Base-by-base conservation (phyloP, 1,284 basidiomycete species). In the Cutaneotrichosporon sp. region DNA sequence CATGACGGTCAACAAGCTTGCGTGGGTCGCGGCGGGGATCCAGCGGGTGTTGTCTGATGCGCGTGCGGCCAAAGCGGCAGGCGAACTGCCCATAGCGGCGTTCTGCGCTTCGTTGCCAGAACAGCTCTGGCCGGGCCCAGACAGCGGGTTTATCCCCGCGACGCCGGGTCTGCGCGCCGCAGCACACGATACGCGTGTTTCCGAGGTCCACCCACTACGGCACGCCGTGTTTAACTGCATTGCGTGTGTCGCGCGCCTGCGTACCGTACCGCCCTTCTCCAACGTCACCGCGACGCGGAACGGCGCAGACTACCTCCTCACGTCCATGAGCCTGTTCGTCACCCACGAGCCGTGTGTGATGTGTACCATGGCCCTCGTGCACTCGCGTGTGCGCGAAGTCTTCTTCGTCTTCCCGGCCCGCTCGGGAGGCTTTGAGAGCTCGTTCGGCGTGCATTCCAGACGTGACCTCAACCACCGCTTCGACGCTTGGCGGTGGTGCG, bases 301-400 rank as follows among this genome's bases (percentile, higher is more conserved):
- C 64, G 86, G 86, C 13, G 77, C 82, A 4, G 84, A 86, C 67
- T 97, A 96, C 73, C 84, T 96, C 30, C 79, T 96, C 36, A 96
- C 90, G 0, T 83, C 83, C 0, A 80, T 85, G 22, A 83, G 84
- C 2, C 77, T 96, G 20, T 96, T 96, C 76, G 82, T 84, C 46
- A 89, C 89, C 2, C 92, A 97, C 72, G 92, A 97, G 65, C 92
- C 93, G 3, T 97, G 93, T 65, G 81, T 96, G 53, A 90, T 96
- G 87, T 97, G 93, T 70, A 83, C 84, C 60, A 97, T 97, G 93
- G 89, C 90, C 2, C 76, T 97, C 17, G 75, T 93, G 8, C 93
- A 97, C 74, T 90, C 88, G 2, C 81, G 93, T 18, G 89, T 94
- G 49, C 84, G 87, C 61, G 86, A 91, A 60, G 81, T 94, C 4